A percentile compares a stretch with the other conserved stretches of the same genome.
Evolutionary conservation across 371 early-diverging fungal genomes (phyloP).

Genomic region (Parasitella parasitica): DNA sequence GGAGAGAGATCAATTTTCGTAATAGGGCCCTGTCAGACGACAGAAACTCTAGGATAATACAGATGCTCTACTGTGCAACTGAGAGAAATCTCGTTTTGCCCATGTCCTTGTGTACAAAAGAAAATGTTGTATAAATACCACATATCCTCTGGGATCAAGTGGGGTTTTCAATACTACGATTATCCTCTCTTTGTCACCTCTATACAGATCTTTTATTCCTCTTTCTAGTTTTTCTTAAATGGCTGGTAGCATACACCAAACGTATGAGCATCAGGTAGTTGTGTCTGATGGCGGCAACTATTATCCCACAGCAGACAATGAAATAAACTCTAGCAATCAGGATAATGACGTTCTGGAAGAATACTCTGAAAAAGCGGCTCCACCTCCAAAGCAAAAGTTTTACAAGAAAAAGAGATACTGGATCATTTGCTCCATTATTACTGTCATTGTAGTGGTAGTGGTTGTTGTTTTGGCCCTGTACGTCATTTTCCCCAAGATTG

Average conservation of each 20-base stretch:
- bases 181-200: background rate
- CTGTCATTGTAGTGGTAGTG: constrained; percentile 51
- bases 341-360: constrained; percentile 38
- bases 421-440: constrained; percentile 53
- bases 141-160: background rate
- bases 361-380: constrained; percentile 44
- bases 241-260: constrained; percentile 3
- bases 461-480: constrained; percentile 50
- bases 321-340: background rate
- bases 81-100: background rate
- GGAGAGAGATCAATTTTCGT: background rate
- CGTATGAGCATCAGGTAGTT: constrained; percentile 14
- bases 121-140: background rate
- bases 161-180: no score
- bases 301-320: constrained; percentile 1
- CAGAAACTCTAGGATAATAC: no score
- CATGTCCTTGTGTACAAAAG: background rate
- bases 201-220: constrained; percentile 1
- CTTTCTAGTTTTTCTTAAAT: background rate
- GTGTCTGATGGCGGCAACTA: constrained; percentile 4
- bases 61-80: background rate
- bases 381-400: constrained; percentile 41
- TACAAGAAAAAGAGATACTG: constrained; percentile 60
- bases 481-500: constrained; percentile 62
- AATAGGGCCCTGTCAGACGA: background rate